Evolutionary conservation across 2,329 filamentous ascomycete genomes (phyloP), one percentile per base, ranked within the genome.

Genomic region (Diplodia corticola): DNA sequence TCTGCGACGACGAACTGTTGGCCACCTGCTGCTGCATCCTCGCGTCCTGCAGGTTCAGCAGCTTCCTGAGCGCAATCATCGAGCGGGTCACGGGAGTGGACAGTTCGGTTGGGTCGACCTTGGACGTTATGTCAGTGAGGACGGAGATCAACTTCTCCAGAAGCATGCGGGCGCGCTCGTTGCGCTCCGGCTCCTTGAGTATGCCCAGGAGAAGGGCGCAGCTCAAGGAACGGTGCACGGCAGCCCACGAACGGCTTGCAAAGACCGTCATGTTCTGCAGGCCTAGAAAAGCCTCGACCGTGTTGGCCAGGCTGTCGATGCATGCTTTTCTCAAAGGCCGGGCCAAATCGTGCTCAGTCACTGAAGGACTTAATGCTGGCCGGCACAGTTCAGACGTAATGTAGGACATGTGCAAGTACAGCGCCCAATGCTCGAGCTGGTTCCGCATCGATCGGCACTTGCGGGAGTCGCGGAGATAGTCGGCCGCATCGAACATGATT

Each of bases 361-460:
- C 79, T 50, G 79, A 77, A 10, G 83, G 80, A 70, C 85, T 87
- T 71, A 89, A 81, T 26, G 86, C 84, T 37, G 86, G 85, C 35
- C 86, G 82, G 71, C 85, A 88, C 35, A 88, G 82, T 75, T 88
- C 86, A 4, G 86, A 88, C 24, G 83, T 83, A 67, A 87, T 83
- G 73, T 88, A 89, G 7, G 85, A 87, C 22, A 84, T 84, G 72
- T 89, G 86, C 4, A 89, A 76, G 70, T 87, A 87, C 4, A 88
- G 73, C 0, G 84, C 85, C 74, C 86, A 85, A 68, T 87, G 83
- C 72, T 89, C 84, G 2, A 88, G 75, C 68, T 86, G 85, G 68
- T 88, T 82, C 50, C 78, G 75, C 69, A 80, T 79, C 0, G 80
- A 79, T 7, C 76, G 77, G 69, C 82, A 84, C 73, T 80, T 71